These are phyloP conservation scores for Blastobotrys buckinghamii DNA, from an alignment of 1,139 yeast species.

Conservation along the genomic window DNA sequence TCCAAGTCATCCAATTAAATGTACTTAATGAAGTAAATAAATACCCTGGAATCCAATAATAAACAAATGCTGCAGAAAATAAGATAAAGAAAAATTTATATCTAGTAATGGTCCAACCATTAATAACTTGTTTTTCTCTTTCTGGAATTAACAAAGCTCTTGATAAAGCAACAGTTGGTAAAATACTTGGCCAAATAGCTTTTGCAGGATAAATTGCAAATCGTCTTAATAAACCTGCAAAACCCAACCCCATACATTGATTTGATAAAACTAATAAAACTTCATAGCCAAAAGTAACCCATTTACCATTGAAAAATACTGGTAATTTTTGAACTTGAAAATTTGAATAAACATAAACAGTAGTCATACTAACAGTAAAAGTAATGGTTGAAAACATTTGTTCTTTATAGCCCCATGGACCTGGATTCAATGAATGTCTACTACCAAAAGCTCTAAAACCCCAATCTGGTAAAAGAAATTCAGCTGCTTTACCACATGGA, in stretches of 20 bases:
- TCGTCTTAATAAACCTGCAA: slow-evolving; percentile 55
- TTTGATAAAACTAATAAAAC: slow-evolving; percentile 46
- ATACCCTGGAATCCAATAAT: slow-evolving; percentile 54
- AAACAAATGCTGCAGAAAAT: slow-evolving; percentile 40
- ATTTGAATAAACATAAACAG: slow-evolving; percentile 42
- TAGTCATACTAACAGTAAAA: slow-evolving; percentile 39
- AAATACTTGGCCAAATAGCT: slow-evolving; percentile 51
- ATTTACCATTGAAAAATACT: slow-evolving; percentile 38
- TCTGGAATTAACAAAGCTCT: slow-evolving; percentile 44
- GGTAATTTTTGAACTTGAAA: slow-evolving; percentile 42
- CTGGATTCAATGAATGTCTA: slow-evolving; percentile 46
- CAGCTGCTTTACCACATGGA: slow-evolving; percentile 44
- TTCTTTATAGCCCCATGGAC: slow-evolving; percentile 65
- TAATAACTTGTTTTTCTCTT: slow-evolving; percentile 24
- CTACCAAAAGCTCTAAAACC: slow-evolving; percentile 39
- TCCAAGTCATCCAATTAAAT: slow-evolving; percentile 68
- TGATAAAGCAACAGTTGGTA: slow-evolving; percentile 54
- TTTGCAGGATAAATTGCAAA: slow-evolving; percentile 52
- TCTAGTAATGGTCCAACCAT: slow-evolving; percentile 50
- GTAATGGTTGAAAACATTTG: slow-evolving; percentile 56
- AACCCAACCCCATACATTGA: slow-evolving; percentile 56
- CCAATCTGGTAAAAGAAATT: slow-evolving; percentile 43
- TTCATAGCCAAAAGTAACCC: slow-evolving; percentile 49
- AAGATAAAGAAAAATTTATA: slow-evolving; percentile 42
- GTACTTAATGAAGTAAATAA: slow-evolving; percentile 45